Percentiles rank a stretch among this genome's conserved stretches.
phyloP scores from a whole-genome alignment of 805 yeast genomes.

The Wickerhamomyces bisporus region DNA sequence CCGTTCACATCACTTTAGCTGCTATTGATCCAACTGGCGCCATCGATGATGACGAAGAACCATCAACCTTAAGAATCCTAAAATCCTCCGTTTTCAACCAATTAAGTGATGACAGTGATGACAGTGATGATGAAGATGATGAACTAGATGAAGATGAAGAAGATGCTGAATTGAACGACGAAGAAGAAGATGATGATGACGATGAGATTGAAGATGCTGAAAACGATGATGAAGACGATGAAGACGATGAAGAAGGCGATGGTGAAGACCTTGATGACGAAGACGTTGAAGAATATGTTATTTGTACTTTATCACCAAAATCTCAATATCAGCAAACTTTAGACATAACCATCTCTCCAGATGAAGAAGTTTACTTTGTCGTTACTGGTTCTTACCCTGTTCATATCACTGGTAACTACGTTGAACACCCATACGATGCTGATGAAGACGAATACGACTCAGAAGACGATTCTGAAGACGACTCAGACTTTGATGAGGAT shows the following conservation, averaged over 20 bases:
- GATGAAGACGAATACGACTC: conserved; percentile 42
- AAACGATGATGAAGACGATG: conserved; percentile 40
- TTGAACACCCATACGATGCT: conserved; percentile 89
- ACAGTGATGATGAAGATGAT: conserved; percentile 26
- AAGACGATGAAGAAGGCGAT: conserved; percentile 24
- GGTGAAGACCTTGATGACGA: conserved; percentile 62
- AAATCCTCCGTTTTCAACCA: conserved; percentile 52
- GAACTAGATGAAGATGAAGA: conserved; percentile 30
- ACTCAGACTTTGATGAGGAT: conserved; percentile 39
- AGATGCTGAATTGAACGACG: conserved; percentile 19
- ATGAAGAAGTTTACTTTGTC: conserved; percentile 89
- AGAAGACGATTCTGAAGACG: conserved; percentile 44
- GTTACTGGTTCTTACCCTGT: conserved; percentile 95
- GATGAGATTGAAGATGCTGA: conserved; percentile 44
- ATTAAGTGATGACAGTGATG: conserved; percentile 31
- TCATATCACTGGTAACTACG: conserved; percentile 90
- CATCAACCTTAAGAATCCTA: conserved; percentile 85
- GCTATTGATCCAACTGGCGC: conserved; percentile 84
- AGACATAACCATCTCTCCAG: conserved; percentile 86
- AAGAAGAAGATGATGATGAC: conserved; percentile 47
- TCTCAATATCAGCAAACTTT: conserved; percentile 82
- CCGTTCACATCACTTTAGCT: conserved; percentile 90
- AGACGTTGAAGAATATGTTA: conserved; percentile 75
- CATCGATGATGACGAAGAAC: conserved; percentile 72
- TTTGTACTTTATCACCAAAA: conserved; percentile 88